phyloP scores from a whole-genome alignment of 306 rosid species.

The Casuarina glauca region DNA sequence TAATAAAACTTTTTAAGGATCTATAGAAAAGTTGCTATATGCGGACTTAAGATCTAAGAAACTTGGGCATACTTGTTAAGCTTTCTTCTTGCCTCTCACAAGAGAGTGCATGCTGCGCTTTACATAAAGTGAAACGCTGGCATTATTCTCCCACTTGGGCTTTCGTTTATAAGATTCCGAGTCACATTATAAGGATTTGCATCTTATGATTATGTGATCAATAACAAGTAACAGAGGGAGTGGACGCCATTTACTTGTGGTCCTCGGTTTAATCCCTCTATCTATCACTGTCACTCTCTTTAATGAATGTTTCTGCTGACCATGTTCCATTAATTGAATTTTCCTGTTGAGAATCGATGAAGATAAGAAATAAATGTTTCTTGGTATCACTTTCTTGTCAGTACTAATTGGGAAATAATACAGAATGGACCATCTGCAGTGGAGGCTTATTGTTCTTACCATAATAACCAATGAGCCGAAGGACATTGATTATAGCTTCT shows the following conservation, averaged over 20 bases:
- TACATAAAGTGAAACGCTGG: constrained; percentile 41
- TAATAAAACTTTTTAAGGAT: not conserved
- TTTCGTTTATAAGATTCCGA: not conserved
- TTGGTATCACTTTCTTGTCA: not conserved
- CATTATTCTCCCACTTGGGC: constrained; percentile 23
- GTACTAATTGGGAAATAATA: not conserved
- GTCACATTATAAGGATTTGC: not conserved
- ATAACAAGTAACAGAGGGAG: not conserved
- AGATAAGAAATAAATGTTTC: not conserved
- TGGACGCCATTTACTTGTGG: not conserved
- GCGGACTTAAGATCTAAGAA: not conserved
- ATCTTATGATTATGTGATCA: not conserved
- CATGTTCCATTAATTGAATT: not conserved
- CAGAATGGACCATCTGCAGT: not conserved
- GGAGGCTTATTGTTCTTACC: not conserved
- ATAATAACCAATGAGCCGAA: not conserved
- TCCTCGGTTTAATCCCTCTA: not conserved
- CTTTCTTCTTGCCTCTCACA: constrained; percentile 23
- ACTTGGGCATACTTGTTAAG: not conserved
- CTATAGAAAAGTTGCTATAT: not conserved
- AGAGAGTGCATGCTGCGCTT: constrained; percentile 33
- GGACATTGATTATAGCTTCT: not conserved
- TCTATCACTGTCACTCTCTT: not conserved
- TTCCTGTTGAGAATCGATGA: not conserved
- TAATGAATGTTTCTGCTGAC: not conserved